Evolutionary conservation across 2,329 filamentous ascomycete species (phyloP), one percentile per base, ranked within the genome.

Genomic region (Talaromyces sp.): DNA sequence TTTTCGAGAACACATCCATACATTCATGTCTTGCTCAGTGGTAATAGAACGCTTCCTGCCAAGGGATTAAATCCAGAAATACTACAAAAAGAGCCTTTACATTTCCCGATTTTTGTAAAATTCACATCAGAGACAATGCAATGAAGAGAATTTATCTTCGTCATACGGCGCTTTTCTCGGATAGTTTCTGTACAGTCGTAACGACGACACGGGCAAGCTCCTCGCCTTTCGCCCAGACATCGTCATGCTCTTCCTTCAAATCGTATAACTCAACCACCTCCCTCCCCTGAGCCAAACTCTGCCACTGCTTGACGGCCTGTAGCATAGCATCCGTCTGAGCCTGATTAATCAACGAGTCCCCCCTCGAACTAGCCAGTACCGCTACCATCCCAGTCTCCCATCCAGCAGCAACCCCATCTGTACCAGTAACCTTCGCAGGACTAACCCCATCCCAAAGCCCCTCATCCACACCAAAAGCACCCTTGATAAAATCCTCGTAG

Each of bases 221-320:
- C 19, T 74, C 72, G 3, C 79, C 79, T 40, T 76, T 72, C 27
- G 70, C 68, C 79, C 80, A 82, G 8, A 78, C 73, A 19, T 80
- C 77, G 68, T 81, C 75, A 72, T 82, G 80, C 22, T 69, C 66
- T 11, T 78, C 79, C 31, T 71, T 68, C 34, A 82, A 69, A 65
- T 76, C 72, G 2, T 73, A 40, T 1, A 83, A 75, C 73, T 71
- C 58, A 17, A 81, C 73, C 67, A 81, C 75, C 71, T 69, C 64
- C 60, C 72, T 79, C 78, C 73, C 77, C 77, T 74, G 76, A 73
- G 73, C 77, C 77, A 75, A 76, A 19, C 40, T 15, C 74, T 84
- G 75, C 82, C 82, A 79, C 73, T 79, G 71, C 76, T 83, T 74
- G 80, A 85, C 75, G 75, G 81, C 75, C 75, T 83, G 68, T 81